A percentile compares a stretch with the other conserved stretches of the same genome.
Conservation (phyloP, 1,284 basidiomycete genomes). For the Microbotryum lychnidis-dioicae region DNA sequence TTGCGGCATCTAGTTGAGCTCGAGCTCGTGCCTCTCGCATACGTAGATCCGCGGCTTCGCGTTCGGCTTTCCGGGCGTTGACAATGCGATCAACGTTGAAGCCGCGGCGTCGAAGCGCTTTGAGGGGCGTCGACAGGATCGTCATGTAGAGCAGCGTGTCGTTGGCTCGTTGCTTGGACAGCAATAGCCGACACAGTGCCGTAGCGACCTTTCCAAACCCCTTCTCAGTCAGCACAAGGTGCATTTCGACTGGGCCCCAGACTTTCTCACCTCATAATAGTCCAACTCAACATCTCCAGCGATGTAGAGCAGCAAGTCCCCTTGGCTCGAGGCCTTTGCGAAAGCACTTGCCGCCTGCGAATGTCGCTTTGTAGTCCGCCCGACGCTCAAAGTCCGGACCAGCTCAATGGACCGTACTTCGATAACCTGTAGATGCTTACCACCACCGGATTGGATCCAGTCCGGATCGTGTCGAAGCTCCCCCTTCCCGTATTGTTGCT, state of each 20-base stretch:
- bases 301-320: constrained; percentile 47
- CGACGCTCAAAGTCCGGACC: constrained; percentile 42
- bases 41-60: constrained; percentile 49
- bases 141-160: constrained; percentile 85
- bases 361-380: constrained; percentile 35
- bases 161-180: constrained; percentile 65
- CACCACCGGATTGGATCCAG: constrained; percentile 52
- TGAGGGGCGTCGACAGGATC: constrained; percentile 80
- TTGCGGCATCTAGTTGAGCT: constrained; percentile 26
- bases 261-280: constrained; percentile 58
- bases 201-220: constrained; percentile 51
- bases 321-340: constrained; percentile 13
- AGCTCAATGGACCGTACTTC: constrained; percentile 42
- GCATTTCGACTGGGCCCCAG: no score
- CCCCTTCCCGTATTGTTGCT: constrained; percentile 49
- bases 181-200: constrained; percentile 65
- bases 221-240: no score
- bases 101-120: constrained; percentile 72
- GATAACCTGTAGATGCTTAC: constrained; percentile 52
- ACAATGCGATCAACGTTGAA: constrained; percentile 89
- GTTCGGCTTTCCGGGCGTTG: constrained; percentile 69
- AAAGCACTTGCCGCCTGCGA: constrained; percentile 36
- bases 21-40: constrained; percentile 35
- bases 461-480: constrained; percentile 57
- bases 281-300: constrained; percentile 68